Percentiles rank a stretch among this genome's conserved stretches.
Conservation (phyloP, 306 rosid genomes). For the Arachis stenosperma region DNA sequence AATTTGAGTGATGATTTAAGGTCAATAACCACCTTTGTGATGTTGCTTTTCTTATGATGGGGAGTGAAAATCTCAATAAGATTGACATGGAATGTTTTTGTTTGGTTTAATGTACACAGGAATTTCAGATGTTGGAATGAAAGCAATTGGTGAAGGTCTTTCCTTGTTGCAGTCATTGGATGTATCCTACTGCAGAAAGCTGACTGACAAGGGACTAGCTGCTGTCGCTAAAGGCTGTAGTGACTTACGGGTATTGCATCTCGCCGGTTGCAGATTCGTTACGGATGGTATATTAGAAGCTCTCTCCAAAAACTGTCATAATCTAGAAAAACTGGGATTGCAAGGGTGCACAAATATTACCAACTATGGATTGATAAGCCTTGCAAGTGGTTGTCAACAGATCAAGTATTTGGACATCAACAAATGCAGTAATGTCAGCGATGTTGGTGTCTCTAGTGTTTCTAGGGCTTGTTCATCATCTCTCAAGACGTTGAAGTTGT, state of each 20-base stretch:
- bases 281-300: conserved; percentile 59
- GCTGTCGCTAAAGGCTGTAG: conserved; percentile 84
- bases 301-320: conserved; percentile 70
- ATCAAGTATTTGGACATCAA: conserved; percentile 70
- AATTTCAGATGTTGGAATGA: conserved; percentile 74
- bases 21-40: not conserved
- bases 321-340: conserved; percentile 70
- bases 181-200: conserved; percentile 83
- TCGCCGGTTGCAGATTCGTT: conserved; percentile 77
- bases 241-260: conserved; percentile 62
- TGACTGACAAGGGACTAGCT: conserved; percentile 79
- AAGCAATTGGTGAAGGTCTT: conserved; percentile 74
- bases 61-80: conserved; percentile 7
- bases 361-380: conserved; percentile 68
- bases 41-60: conserved; percentile 4
- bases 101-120: conserved; percentile 57
- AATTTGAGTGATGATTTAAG: conserved; percentile 28
- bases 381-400: conserved; percentile 65
- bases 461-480: conserved; percentile 69
- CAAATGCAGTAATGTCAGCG: conserved; percentile 82
- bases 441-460: conserved; percentile 70
- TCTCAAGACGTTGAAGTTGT: conserved; percentile 71
- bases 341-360: conserved; percentile 77
- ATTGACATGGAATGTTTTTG: conserved; percentile 21
- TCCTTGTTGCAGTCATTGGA: conserved; percentile 75